These are phyloP conservation scores for Rhynchosporium graminicola DNA, from an alignment of 2,329 filamentous ascomycete genomes.

Conservation along the genomic window DNA sequence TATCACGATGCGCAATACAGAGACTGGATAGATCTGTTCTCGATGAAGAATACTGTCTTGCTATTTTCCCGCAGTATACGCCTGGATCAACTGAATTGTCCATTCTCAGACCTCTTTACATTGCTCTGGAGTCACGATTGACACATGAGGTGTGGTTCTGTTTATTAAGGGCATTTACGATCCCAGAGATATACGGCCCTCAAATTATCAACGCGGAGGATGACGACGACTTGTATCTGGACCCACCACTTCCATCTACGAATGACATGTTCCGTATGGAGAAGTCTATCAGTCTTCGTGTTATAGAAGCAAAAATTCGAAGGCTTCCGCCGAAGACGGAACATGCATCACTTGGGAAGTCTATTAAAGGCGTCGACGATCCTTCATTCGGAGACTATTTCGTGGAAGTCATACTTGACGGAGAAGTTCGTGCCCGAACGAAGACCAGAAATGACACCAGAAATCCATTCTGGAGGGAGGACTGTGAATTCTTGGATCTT, in stretches of 20 bases:
- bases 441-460: slow-evolving; percentile 69
- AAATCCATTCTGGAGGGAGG: slow-evolving; percentile 78
- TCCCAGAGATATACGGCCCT: slow-evolving; percentile 79
- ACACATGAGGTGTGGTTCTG: slow-evolving; percentile 99
- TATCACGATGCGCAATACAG: slow-evolving; percentile 89
- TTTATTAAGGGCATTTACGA: slow-evolving; percentile 83
- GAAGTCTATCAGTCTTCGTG: slow-evolving; percentile 58
- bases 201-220: slow-evolving; percentile 23
- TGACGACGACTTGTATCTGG: slow-evolving; percentile 25
- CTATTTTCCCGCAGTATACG: slow-evolving; percentile 92
- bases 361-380: slow-evolving; percentile 45
- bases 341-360: slow-evolving; percentile 33
- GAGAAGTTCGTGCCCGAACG: slow-evolving; percentile 75
- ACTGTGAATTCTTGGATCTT: slow-evolving; percentile 74
- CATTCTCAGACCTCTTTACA: slow-evolving; percentile 82
- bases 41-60: slow-evolving; percentile 90
- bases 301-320: slow-evolving; percentile 62
- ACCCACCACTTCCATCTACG: slow-evolving; percentile 24
- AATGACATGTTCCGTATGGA: slow-evolving; percentile 62
- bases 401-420: slow-evolving; percentile 77
- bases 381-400: slow-evolving; percentile 67
- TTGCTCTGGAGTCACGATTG: slow-evolving; percentile 82
- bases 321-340: slow-evolving; percentile 37
- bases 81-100: slow-evolving; percentile 71
- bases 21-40: slow-evolving; percentile 86